These are phyloP conservation scores for Talaromyces borbonicus DNA, from an alignment of 495 filamentous ascomycete genomes.

Conservation along the genomic window DNA sequence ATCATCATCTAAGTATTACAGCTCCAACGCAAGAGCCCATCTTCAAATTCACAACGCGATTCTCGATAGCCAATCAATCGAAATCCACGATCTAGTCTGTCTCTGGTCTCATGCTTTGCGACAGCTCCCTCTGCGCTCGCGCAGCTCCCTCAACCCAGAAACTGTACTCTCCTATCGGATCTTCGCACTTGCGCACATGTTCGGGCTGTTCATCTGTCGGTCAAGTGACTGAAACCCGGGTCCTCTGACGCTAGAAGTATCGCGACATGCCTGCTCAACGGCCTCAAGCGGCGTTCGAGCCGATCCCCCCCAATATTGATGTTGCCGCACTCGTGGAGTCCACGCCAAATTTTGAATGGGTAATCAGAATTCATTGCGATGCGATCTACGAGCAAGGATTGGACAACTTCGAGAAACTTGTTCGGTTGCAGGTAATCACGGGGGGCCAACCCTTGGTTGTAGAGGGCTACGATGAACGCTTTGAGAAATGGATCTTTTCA, in stretches of 20 bases:
- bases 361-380: constrained; percentile 60
- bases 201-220: no score
- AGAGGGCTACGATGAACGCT: constrained; percentile 63
- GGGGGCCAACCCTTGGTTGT: constrained; percentile 80
- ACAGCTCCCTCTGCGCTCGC: background rate
- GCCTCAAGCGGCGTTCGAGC: constrained; percentile 65
- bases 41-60: no score
- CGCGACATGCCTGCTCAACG: constrained; percentile 64
- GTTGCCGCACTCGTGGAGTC: constrained; percentile 60
- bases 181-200: background rate
- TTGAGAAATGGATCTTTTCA: constrained; percentile 68
- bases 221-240: background rate
- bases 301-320: constrained; percentile 76
- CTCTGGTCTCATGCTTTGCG: no score
- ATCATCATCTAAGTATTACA: no score
- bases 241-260: background rate
- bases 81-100: no score
- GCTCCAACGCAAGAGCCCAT: no score
- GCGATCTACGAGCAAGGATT: constrained; percentile 62
- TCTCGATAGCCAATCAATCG: no score
- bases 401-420: constrained; percentile 69
- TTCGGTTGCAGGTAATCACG: constrained; percentile 68
- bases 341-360: constrained; percentile 76
- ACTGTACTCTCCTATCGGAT: background rate
- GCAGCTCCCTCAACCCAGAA: background rate